Base-by-base conservation (phyloP, 192 early-diverging fungal species). In the Rhizophagus prolifer region DNA sequence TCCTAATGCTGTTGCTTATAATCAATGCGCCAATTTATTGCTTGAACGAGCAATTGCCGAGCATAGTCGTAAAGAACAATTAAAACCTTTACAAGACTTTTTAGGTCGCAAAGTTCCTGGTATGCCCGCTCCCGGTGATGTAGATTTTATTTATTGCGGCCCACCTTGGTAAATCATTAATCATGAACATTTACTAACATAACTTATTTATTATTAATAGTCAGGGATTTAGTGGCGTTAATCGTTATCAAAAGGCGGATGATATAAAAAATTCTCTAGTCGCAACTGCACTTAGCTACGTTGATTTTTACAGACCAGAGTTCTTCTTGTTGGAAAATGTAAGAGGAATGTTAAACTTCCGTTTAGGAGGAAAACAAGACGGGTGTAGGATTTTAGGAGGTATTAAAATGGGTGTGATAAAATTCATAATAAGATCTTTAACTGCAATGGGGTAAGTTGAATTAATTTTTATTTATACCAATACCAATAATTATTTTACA, bases 301-400 rank as follows among this genome's bases (percentile, higher is more conserved):
- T 92, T 54, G 91, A 93, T 34, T 88, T 91, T 71, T 92, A 91
- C 75, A 86, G 82, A 26, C 90, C 91, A 9, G 73, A 83, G 9
- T 92, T 88, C 63, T 91, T 93, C 70, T 66, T 93, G 70, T 79
- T 91, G 26, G 91, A 93, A 68, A 93, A 93, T 76, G 91, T 93
- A n/a, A 80, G 84, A 0, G 91, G 89, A 7, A 78, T 93, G 78
- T 50, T 88, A 8, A 70, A 67, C 65, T 91, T 87, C 78, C 78
- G 75, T 9, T 81, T 90, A n/a, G 90, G 89, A 10, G 89, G 89
- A 10, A 81, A 83, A n/a, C 88, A 88, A 70, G 81, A 79, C 16
- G 88, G 89, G 8, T 78, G 74, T 30, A 76, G 76, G 21, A 84
- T 91, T 34, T 78, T 79, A 58, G 89, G 89, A 38, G 90, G 88